Evolutionary conservation across 164 flowering plant genomes (phyloP), one percentile per base, ranked within the genome.

Genomic region (Houttuynia cordata): DNA sequence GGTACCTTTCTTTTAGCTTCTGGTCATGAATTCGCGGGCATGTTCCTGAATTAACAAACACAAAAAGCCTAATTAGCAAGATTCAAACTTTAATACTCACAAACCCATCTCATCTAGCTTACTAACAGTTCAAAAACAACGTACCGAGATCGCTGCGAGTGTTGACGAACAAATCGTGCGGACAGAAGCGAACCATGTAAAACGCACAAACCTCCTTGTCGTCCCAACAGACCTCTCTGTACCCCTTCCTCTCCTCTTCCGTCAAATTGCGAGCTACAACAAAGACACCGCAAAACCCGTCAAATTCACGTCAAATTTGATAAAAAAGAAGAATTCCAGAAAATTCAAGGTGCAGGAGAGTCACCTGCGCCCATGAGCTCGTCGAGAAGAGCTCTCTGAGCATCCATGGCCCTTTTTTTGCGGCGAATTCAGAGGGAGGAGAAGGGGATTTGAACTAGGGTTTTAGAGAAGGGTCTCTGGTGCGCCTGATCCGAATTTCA

Each of bases 291-390:
- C 23, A 63, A 42, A 19, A 6, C 12, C 55, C 30, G 23, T 37
- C 34, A 8, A 39, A 14, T n/a, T n/a, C 41, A n/a, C 37, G 4
- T 52, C 42, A 54, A 55, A 24, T 2, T 5, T 8, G 0, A 4
- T 45, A 45, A 17, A 30, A 34, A 6, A 20, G 8, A 24, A 60
- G 34, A 23, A 42, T 2, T 8, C 23, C 3, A 41, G 6, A 23
- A 37, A 15, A 52, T 10, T 23, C 7, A 45, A 10, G 4, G 7
- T 22, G 17, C 39, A 22, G 1, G 0, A 39, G 40, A 18, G n/a
- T 19, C 70, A 93, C 97, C 94, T 74, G 99, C 73, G 19, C 99
- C 99, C 99, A 93, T 90, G 57, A 93, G 87, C 71, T 88, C 97
- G 68, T 93, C 99, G 3, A 93, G 85, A 67, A 93, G 74, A 72